Base-by-base conservation (phyloP, 805 yeast genomes). In the Kodamaea kakaduensis region DNA sequence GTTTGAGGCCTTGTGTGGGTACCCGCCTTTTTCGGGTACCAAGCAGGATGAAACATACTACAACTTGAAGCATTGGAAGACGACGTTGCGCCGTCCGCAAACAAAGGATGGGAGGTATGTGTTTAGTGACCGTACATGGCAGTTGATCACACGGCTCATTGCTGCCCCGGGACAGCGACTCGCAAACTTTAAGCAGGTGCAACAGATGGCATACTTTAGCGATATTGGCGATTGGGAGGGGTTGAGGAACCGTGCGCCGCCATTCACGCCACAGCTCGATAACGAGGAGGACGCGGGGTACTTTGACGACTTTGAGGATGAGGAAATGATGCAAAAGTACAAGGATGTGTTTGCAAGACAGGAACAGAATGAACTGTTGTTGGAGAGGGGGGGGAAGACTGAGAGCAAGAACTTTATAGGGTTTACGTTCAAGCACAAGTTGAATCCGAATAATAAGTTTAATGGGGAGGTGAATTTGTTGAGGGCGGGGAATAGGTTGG, bases 231-330 rank as follows among this genome's bases (percentile, higher is more conserved):
- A 85, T 52, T 90, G 95, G 81, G 76, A 71, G 5, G 62, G 62
- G 8, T 59, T 93, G 46, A 73, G 96, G 52, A 64, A 59, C 20
- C 72, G 78, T 42, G 72, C 81, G 15, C 97, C 99, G 4, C 99
- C 99, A 22, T 93, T 93, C 59, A 84, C 93, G 13, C 99, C 99
- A 3, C 96, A 94, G 51, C 71, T 93, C 45, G 97, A 93, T 55
- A 85, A 88, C 42, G 99, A 93, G 52, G 93, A 88, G 44, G 99
- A 93, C 63, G 97, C 97, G 0, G 99, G 99, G 1, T 93, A 93
- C 63, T 93, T 93, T 56, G 99, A 93, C 62, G 98, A 93, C 59
- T 93, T 93, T 58, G 86, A 86, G 40, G 93, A 88, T 59, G 97
- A 90, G 57, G 88, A 84, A 31, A 95, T 90, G 58, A 88, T 93